Evolutionary conservation across 208 protist species (phyloP).

Genomic region (Trypanosoma melophagium): DNA sequence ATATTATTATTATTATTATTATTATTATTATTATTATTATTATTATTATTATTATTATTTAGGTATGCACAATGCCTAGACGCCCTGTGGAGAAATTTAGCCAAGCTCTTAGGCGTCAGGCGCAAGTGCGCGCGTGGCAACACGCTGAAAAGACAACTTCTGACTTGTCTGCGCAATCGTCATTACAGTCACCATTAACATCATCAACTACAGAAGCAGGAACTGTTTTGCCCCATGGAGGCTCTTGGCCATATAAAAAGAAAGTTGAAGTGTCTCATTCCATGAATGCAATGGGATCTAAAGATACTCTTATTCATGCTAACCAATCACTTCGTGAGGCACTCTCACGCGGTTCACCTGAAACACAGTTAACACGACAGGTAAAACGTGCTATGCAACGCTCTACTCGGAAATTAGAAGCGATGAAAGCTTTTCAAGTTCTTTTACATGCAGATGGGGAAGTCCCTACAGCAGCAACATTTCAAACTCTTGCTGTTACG

Average conservation of each 20-base stretch:
- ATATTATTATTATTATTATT: slow-evolving; percentile 6
- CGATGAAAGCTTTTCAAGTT: slow-evolving; percentile 48
- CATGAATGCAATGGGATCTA: not conserved
- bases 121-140: slow-evolving; percentile 29
- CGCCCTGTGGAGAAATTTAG: slow-evolving; percentile 30
- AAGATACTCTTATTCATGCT: slow-evolving; percentile 13
- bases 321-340: slow-evolving; percentile 22
- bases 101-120: slow-evolving; percentile 39
- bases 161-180: not conserved
- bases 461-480: slow-evolving; percentile 24
- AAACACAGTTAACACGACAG: slow-evolving; percentile 32
- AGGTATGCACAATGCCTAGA: slow-evolving; percentile 5
- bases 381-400: slow-evolving; percentile 26
- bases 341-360: slow-evolving; percentile 17
- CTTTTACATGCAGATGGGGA: slow-evolving; percentile 35
- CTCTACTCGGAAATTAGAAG: slow-evolving; percentile 38
- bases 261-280: too few species aligned
- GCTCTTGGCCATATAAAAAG: too few species aligned
- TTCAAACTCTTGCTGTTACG: slow-evolving; percentile 34
- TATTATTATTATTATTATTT: slow-evolving; percentile 8
- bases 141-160: not conserved
- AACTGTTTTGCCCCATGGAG: too few species aligned
- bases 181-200: too few species aligned
- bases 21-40: slow-evolving; percentile 18
- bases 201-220: too few species aligned